phyloP scores from a whole-genome alignment of 2,329 filamentous ascomycete species.

The Phyllosticta citrichinensis region DNA sequence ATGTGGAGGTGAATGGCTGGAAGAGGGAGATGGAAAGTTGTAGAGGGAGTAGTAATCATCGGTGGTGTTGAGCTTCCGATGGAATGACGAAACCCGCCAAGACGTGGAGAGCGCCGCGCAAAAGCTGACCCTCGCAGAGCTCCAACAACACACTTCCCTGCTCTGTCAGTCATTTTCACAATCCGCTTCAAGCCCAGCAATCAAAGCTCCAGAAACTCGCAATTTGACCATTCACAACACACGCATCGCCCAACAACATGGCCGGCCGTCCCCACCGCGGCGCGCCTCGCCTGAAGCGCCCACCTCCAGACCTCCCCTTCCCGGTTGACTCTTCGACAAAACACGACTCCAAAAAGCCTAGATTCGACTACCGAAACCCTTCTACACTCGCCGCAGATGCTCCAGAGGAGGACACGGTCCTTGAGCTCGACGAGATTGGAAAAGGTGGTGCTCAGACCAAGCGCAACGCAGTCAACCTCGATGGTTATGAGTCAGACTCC shows the following conservation, averaged over 20 bases:
- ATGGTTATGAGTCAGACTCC: conserved; percentile 89
- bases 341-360: conserved; percentile 57
- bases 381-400: conserved; percentile 81
- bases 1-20: not conserved
- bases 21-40: not conserved
- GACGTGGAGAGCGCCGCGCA: not conserved
- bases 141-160: not conserved
- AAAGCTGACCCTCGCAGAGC: not conserved
- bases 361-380: conserved; percentile 91
- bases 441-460: conserved; percentile 59
- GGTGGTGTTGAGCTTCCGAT: not conserved
- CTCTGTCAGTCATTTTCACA: not conserved
- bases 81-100: not conserved
- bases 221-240: not conserved
- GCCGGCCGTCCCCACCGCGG: not conserved
- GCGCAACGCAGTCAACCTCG: conserved; percentile 88
- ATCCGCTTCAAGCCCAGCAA: no score
- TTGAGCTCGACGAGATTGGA: conserved; percentile 90
- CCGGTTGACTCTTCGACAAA: conserved; percentile 40
- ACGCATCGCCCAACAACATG: not conserved
- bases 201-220: not conserved
- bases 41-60: not conserved
- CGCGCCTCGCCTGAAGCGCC: conserved; percentile 63
- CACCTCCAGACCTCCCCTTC: conserved; percentile 44
- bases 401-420: conserved; percentile 61